Base-by-base conservation (phyloP, 768 basidiomycete genomes). In the Trichaptum fuscoviolaceum region DNA sequence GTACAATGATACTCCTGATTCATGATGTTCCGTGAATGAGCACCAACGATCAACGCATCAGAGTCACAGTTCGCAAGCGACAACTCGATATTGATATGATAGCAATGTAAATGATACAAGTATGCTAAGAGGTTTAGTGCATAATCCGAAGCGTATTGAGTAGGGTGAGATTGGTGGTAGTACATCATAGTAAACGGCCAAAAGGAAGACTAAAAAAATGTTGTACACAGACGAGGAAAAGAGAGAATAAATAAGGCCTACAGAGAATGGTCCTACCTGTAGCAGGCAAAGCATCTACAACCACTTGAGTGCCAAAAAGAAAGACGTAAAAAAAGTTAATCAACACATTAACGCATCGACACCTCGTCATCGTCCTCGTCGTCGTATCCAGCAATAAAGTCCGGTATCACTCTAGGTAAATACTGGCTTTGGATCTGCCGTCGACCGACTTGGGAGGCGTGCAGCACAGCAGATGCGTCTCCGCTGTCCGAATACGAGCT, bases 361-460 rank as follows among this genome's bases (percentile, higher is more conserved):
- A 61, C 59, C 23, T 61, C 59, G 15, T 61, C 59, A 24, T 61
- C 59, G 15, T 61, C 59, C 12, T 61, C 59, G 59, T 61, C 59
- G 25, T 61, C 59, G 15, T 25, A 61, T 23, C 30, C 59, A 2
- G 59, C 24, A 15, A 61, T 61, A 17, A 12, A 61, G 30, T 61
- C 59, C 59, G 59, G 59, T 15, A 61, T 17, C 15, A 61, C 30
- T 61, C 59, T 61, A 12, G 25, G 59, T 34, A 25, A 34, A 25
- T 25, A 25, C 25, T 12, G 25, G 30, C 25, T 34, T 34, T 34
- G 30, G 30, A 30, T 30, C 30, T 30, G 12, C 23, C 59, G 59
- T 61, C 59, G 24, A 24, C 59, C 30, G 25, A 18, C 25, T 4
- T 61, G 24, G 7, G 59, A 25, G 59, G 25, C 30, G 23, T 25